Percentiles rank a stretch among this genome's conserved stretches.
phyloP scores from a whole-genome alignment of 768 basidiomycete genomes.

The Mycena vitilis region DNA sequence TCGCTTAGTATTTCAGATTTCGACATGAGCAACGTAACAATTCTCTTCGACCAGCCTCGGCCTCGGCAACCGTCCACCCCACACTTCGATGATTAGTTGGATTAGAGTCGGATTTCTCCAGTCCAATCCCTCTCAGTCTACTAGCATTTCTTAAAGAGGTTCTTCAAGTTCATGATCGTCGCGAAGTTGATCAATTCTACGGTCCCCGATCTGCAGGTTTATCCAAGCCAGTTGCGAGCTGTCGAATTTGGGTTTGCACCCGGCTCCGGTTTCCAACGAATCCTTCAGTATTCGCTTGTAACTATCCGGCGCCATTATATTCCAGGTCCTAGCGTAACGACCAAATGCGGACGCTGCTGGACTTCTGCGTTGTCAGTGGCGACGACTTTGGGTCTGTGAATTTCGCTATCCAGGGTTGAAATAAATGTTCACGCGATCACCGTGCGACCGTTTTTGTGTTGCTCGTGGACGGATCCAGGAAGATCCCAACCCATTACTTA shows the following conservation, averaged over 20 bases:
- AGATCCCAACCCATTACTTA: not conserved
- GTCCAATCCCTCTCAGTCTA: no score
- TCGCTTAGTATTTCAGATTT: not conserved
- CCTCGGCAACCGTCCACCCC: not conserved
- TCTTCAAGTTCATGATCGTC: not conserved
- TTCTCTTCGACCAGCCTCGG: not conserved
- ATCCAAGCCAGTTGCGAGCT: not conserved
- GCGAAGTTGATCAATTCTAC: not conserved
- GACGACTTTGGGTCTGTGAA: not conserved
- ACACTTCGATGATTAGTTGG: no score
- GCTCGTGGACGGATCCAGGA: not conserved
- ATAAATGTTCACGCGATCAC: conserved; percentile 6
- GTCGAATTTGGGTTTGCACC: not conserved
- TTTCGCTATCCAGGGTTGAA: not conserved
- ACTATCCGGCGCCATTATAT: no score
- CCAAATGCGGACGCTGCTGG: no score
- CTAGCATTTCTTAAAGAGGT: not conserved
- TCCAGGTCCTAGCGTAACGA: no score
- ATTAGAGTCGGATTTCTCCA: no score
- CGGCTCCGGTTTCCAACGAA: not conserved
- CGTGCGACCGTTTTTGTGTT: not conserved
- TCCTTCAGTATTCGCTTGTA: not conserved
- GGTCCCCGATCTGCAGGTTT: not conserved
- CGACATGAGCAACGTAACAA: no score
- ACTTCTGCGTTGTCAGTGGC: no score